Evolutionary conservation across 2,329 filamentous ascomycete species (phyloP), one percentile per base, ranked within the genome.

Genomic region (Alternaria solani): DNA sequence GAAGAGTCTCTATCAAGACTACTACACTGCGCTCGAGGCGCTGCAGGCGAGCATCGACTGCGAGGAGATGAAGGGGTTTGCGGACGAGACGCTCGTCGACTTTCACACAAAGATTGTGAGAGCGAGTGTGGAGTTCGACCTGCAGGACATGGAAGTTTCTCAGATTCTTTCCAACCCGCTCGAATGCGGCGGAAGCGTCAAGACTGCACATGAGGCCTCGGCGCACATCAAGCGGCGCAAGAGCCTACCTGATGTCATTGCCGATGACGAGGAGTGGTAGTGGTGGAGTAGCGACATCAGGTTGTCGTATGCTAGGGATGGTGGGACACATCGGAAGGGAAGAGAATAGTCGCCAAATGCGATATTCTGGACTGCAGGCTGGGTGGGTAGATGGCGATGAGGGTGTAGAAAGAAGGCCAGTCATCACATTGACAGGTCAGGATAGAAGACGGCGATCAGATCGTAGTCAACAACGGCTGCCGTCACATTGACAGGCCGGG

Each of bases 161-260:
- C 1, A 3, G 2, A 1, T 14, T 16, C 5, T n/a, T 3, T 6
- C 4, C 20, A 7, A 36, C n/a, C 16, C 14, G 5, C 3, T 6
- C 14, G 11, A 23, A 20, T 42, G 3, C 18, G 20, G 11, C 3
- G 5, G 5, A 7, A 5, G 39, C 7, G 1, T 18, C 14, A 8
- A 42, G 11, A 3, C 2, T 7, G 18, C 11, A 12, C 39, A 42
- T 4, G 5, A 42, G 18, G 14, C 18, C 5, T 23, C 18, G 9
- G 39, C 23, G 18, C 5, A 23, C 3, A 23, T 4, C 1, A 42
- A 42, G 39, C 39, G 14, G 11, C 38, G 38, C 18, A 39, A 6
- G n/a, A 11, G 7, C n/a, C 38, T 16, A 20, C 38, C 38, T 3
- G 5, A 2, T 8, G 8, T 11, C 38, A 20, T 20, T 6, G 8